Percentiles rank a stretch among this genome's conserved stretches.
These are phyloP conservation scores for Salisapilia sapeloensis DNA, from an alignment of 352 stramenopile genomes.

Conservation along the genomic window DNA sequence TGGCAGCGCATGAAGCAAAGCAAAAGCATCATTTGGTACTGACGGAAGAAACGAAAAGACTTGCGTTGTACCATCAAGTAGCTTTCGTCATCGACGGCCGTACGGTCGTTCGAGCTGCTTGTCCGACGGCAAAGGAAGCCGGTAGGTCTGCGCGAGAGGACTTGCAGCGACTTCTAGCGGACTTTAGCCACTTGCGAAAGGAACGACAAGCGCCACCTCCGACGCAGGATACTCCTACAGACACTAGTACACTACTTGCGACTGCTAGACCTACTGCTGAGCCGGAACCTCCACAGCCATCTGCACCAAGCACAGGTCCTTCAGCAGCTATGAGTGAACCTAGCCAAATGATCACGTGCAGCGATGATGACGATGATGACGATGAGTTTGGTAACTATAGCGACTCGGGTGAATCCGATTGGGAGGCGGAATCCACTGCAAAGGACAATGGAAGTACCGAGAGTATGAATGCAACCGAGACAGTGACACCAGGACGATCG, in stretches of 20 bases:
- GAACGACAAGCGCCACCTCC: conserved; percentile 1
- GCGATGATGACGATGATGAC: conserved; percentile 35
- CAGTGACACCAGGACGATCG: conserved; percentile 2
- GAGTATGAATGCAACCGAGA: neutral
- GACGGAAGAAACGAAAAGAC: conserved; percentile 13
- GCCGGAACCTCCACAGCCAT: no score
- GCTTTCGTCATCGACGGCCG: conserved; percentile 15
- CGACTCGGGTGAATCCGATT: conserved; percentile 11
- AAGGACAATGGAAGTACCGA: conserved; percentile 7
- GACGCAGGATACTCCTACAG: conserved; percentile 4
- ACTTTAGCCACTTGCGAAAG: conserved; percentile 4
- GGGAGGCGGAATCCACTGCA: conserved; percentile 14
- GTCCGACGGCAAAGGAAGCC: conserved; percentile 47
- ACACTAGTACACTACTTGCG: neutral
- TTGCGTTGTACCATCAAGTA: conserved; percentile 42
- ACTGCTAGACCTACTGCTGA: conserved; percentile 24
- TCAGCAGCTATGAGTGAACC: no score
- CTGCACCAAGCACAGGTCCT: no score
- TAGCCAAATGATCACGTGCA: conserved; percentile 41
- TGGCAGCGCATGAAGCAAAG: conserved; percentile 50
- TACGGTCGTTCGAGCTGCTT: conserved; percentile 33
- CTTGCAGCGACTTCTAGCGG: conserved; percentile 45
- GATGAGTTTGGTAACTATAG: conserved; percentile 9
- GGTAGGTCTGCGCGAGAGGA: conserved; percentile 55
- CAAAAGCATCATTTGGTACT: conserved; percentile 12